A percentile compares a stretch with the other conserved stretches of the same genome.
Conservation (phyloP, 805 yeast genomes). For the Saccharomyces eubayanus region DNA sequence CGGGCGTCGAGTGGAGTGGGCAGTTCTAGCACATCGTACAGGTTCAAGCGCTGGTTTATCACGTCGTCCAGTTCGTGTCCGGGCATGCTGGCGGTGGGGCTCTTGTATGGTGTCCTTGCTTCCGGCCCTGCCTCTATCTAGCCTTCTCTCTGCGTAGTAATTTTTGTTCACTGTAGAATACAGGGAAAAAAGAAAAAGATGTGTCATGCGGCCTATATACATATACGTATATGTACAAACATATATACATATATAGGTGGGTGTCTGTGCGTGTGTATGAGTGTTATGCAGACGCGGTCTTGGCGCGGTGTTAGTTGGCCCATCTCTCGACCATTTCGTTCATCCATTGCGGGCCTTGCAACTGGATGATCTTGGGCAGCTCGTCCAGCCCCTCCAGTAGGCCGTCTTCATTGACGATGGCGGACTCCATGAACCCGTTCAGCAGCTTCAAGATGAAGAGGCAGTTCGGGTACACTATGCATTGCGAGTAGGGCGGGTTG, state of each 20-base stretch:
- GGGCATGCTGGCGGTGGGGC: background rate
- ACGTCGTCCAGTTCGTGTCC: background rate
- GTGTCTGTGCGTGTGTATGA: background rate
- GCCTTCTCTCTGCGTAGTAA: background rate
- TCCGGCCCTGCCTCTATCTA: background rate
- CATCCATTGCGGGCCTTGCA: conserved; percentile 36
- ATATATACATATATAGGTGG: background rate
- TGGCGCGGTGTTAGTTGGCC: conserved; percentile 22
- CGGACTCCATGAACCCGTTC: conserved; percentile 25
- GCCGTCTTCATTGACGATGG: conserved; percentile 37
- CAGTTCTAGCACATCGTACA: conserved; percentile 40
- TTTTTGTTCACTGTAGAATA: background rate
- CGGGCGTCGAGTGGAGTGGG: conserved; percentile 22
- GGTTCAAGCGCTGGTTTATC: conserved; percentile 9
- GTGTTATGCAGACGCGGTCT: background rate
- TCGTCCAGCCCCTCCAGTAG: conserved; percentile 43
- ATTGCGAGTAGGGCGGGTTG: conserved; percentile 52
- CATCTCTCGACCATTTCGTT: conserved; percentile 72
- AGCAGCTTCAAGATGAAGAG: conserved; percentile 65
- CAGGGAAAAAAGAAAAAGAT: background rate
- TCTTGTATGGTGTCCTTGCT: background rate
- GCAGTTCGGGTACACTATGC: conserved; percentile 68
- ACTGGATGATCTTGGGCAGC: conserved; percentile 42
- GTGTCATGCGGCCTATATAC: background rate
- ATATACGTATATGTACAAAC: background rate